phyloP scores from a whole-genome alignment of 176 grass and related monocot genomes.

The Raddia guianensis region DNA sequence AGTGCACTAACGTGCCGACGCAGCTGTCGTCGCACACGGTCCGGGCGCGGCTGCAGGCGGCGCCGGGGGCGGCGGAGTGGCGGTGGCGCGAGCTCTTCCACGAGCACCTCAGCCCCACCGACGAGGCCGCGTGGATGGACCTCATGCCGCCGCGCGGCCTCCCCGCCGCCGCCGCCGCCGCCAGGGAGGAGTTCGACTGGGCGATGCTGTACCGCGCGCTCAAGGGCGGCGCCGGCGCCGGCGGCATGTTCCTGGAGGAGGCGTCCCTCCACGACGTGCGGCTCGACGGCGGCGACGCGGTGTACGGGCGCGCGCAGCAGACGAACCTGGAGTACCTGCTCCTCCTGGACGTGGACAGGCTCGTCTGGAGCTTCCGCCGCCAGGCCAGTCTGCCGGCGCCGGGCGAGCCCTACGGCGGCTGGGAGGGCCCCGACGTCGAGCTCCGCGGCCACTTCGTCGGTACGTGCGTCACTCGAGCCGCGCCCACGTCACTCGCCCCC shows the following conservation, averaged over 20 bases:
- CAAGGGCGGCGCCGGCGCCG: conserved; percentile 18
- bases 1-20: conserved; percentile 75
- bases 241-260: conserved; percentile 45
- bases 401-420: conserved; percentile 62
- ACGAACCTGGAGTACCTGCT: conserved; percentile 90
- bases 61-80: conserved; percentile 35
- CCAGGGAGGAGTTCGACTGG: conserved; percentile 61
- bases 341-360: conserved; percentile 61
- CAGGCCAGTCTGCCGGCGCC: conserved; percentile 62
- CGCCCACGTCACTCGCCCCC: background rate
- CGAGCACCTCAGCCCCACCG: conserved; percentile 65
- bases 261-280: conserved; percentile 69
- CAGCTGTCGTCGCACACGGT: conserved; percentile 65
- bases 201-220: conserved; percentile 64
- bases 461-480: background rate
- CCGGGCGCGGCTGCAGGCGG: conserved; percentile 44
- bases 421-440: conserved; percentile 60
- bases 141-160: conserved; percentile 38
- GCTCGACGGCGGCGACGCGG: conserved; percentile 50
- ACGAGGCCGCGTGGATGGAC: conserved; percentile 78
- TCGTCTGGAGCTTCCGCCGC: conserved; percentile 74
- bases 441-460: conserved; percentile 90
- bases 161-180: background rate
- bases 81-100: conserved; percentile 44
- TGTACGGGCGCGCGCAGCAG: conserved; percentile 61